phyloP scores from a whole-genome alignment of 495 filamentous ascomycete species.

The Letharia lupina region DNA sequence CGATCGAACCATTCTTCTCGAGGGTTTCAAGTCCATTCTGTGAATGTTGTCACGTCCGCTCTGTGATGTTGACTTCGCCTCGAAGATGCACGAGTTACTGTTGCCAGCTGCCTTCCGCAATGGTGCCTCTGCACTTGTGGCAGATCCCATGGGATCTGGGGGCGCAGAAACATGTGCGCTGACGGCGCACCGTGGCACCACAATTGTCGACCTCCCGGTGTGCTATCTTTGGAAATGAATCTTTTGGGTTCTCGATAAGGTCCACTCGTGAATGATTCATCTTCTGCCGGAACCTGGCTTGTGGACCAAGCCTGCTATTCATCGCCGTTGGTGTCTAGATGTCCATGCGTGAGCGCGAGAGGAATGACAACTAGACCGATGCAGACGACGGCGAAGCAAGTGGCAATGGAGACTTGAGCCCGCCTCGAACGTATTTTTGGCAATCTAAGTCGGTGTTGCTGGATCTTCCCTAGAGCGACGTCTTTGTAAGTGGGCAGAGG shows the following conservation, averaged over 20 bases:
- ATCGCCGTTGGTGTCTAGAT: not conserved
- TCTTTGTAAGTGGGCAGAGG: conserved; percentile 8
- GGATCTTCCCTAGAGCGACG: not conserved
- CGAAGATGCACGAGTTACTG: not conserved
- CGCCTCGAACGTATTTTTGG: not conserved
- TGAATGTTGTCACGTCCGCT: not conserved
- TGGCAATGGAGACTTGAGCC: not conserved
- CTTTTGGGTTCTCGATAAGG: not conserved
- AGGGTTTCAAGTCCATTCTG: not conserved
- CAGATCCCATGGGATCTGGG: not conserved
- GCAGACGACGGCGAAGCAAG: not conserved
- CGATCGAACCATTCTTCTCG: not conserved
- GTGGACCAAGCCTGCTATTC: not conserved
- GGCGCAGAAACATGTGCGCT: not conserved
- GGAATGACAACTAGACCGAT: not conserved
- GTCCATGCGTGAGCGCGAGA: not conserved
- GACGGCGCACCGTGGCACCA: not conserved
- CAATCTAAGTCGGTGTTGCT: not conserved
- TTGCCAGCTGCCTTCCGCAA: not conserved
- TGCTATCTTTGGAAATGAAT: not conserved
- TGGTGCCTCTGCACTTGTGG: not conserved
- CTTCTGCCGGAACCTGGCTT: not conserved
- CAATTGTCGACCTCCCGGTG: not conserved
- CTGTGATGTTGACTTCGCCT: not conserved
- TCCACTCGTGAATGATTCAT: not conserved